These are phyloP conservation scores for Daldinia sp. DNA, from an alignment of 2,329 filamentous ascomycete species.

Conservation along the genomic window DNA sequence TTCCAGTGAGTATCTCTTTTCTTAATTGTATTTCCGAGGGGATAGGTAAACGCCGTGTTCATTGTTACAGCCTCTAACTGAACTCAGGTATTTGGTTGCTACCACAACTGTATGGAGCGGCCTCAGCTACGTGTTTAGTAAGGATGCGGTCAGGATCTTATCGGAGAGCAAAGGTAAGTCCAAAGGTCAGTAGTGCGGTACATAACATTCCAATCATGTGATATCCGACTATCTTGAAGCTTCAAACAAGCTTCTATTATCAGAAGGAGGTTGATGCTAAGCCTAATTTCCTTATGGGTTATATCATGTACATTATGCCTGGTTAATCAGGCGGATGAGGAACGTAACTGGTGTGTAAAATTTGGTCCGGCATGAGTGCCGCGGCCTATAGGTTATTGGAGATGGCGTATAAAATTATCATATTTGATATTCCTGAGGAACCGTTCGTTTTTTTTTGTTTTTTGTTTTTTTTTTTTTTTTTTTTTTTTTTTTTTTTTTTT, in stretches of 20 bases:
- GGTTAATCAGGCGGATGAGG: not conserved
- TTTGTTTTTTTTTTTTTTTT: too few species aligned
- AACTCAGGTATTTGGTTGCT: conserved; percentile 79
- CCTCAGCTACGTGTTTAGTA: conserved; percentile 88
- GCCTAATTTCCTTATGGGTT: not conserved
- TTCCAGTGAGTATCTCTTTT: conserved; percentile 65
- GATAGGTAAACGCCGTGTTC: too few species aligned
- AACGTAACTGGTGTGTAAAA: not conserved
- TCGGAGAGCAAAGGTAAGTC: conserved; percentile 46
- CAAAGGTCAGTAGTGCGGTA: conserved; percentile 16
- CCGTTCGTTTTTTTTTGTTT: too few species aligned
- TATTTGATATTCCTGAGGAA: too few species aligned
- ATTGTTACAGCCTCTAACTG: conserved; percentile 43
- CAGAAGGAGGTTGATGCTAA: not conserved
- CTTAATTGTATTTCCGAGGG: not conserved
- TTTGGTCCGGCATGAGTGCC: not conserved
- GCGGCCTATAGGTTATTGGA: too few species aligned
- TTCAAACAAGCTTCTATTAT: not conserved
- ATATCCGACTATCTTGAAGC: not conserved
- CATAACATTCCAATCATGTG: not conserved
- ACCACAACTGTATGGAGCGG: conserved; percentile 93
- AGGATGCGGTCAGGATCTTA: conserved; percentile 90
- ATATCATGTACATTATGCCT: conserved; percentile 5
- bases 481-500: too few species aligned
- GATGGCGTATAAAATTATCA: too few species aligned